These are phyloP conservation scores for Cystobasidium onofrii DNA, from an alignment of 768 basidiomycete species.

Conservation along the genomic window DNA sequence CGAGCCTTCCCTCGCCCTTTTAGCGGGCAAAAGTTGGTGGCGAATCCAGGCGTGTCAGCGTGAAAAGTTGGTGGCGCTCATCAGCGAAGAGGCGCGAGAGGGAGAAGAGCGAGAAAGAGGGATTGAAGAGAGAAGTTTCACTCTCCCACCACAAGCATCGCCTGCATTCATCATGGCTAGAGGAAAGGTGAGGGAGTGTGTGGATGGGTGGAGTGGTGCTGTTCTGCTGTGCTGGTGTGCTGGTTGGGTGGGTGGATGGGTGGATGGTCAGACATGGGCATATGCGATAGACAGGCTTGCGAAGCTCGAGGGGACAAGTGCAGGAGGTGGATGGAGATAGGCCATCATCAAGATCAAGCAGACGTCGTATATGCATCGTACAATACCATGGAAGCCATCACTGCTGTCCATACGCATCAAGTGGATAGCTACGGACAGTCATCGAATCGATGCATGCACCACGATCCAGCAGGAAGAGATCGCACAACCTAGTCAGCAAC, in stretches of 20 bases:
- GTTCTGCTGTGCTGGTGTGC: not conserved
- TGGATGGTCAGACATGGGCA: not conserved
- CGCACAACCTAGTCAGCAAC: too few relatives aligned
- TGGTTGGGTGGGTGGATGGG: not conserved
- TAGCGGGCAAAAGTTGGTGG: not conserved
- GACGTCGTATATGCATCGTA: not conserved
- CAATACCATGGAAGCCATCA: not conserved
- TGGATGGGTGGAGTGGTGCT: not conserved
- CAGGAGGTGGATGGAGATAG: not conserved
- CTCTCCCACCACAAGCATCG: not conserved
- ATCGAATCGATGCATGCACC: not conserved
- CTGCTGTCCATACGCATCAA: too few relatives aligned
- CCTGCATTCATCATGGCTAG: slow-evolving; percentile 22
- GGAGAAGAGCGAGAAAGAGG: not conserved
- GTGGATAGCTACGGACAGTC: too few relatives aligned
- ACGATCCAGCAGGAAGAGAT: too few relatives aligned
- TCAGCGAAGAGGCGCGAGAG: not conserved
- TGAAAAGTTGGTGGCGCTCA: not conserved
- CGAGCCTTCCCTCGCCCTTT: not conserved
- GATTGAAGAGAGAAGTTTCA: too few relatives aligned
- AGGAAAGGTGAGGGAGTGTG: slow-evolving; percentile 18
- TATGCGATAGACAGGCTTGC: not conserved
- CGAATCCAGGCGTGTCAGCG: not conserved
- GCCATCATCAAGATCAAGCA: not conserved
- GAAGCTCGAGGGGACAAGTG: not conserved